Evolutionary conservation across 345 rosid genomes (phyloP), one percentile per base, ranked within the genome.

Genomic region (Abelmoschus esculentus): DNA sequence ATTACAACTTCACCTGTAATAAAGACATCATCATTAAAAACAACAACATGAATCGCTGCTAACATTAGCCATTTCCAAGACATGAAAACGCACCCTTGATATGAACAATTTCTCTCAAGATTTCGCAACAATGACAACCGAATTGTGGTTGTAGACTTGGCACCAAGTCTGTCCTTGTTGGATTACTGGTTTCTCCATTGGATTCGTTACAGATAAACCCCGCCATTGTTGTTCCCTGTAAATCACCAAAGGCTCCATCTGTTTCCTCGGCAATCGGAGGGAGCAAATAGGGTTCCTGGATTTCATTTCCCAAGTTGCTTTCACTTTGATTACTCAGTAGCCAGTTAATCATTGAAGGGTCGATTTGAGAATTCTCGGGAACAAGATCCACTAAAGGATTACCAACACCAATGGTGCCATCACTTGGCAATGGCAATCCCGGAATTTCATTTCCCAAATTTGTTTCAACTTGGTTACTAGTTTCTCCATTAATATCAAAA

Each of bases 101-200:
- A 46, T 65, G 69, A 46, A 14, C 6, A 46, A 65, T 65, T 65
- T 65, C 55, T 28, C 69, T 46, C 69, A 65, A 26, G 0, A 65
- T 26, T 44, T 65, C 36, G 6, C 69, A 65, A 65, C 13, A 13
- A 44, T 4, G 28, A 46, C 69, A 65, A 22, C 11, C 69, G 14
- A 26, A 13, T 14, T 11, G 49, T 6, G 11, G 8, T 38, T 2
- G 4, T 4, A 4, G 3, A 19, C 29, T 17, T 36, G 14, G n/a
- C 31, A 31, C 54, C 36, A 14, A 14, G 1, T 46, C 4, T 26
- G 13, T 26, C 11, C 15, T 8, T 7, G 11, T 14, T 26, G 28
- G 36, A 22, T 26, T 26, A 26, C 54, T 3, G 7, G 6, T 42
- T 44, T 44, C 36, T n/a, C 10, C 54, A 13, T 59, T 29, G 36